phyloP scores from a whole-genome alignment of 1,284 basidiomycete species.

The Tilletia horrida region DNA sequence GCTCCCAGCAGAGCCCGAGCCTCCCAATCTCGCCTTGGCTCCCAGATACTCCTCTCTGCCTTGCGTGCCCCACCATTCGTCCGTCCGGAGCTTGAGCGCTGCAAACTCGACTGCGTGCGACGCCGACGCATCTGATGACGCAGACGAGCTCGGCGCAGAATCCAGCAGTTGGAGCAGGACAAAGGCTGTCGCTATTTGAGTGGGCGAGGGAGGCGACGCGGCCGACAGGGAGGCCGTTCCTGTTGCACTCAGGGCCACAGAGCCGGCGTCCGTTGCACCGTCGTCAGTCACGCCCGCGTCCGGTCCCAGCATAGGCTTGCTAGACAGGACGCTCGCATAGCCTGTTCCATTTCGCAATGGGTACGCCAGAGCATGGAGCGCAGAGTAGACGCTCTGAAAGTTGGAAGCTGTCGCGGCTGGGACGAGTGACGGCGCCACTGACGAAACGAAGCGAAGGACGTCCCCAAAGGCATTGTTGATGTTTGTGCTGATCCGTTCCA shows the following conservation, averaged over 20 bases:
- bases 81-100: constrained; percentile 34
- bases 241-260: not conserved
- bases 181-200: constrained; percentile 39
- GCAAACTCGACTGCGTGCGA: constrained; percentile 42
- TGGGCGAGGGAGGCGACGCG: constrained; percentile 28
- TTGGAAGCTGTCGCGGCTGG: not conserved
- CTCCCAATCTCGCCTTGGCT: constrained; percentile 22
- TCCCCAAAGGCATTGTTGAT: constrained; percentile 49
- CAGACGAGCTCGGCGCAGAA: not conserved
- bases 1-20: constrained; percentile 19
- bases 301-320: not conserved
- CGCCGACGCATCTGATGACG: constrained; percentile 17
- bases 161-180: constrained; percentile 43
- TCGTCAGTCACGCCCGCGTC: not conserved
- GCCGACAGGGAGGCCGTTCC: constrained; percentile 18
- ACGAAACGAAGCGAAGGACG: constrained; percentile 38
- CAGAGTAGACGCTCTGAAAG: not conserved
- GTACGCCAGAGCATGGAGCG: constrained; percentile 5
- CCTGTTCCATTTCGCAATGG: not conserved
- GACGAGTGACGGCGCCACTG: constrained; percentile 33
- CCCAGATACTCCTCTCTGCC: constrained; percentile 18
- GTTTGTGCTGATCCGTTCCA: constrained; percentile 40
- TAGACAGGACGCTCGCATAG: not conserved
- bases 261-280: constrained; percentile 1
- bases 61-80: constrained; percentile 39